A percentile compares a stretch with the other conserved stretches of the same genome.
Evolutionary conservation across 202 grass and related monocot genomes (phyloP).

Genomic region (Brachypodium distachyon): DNA sequence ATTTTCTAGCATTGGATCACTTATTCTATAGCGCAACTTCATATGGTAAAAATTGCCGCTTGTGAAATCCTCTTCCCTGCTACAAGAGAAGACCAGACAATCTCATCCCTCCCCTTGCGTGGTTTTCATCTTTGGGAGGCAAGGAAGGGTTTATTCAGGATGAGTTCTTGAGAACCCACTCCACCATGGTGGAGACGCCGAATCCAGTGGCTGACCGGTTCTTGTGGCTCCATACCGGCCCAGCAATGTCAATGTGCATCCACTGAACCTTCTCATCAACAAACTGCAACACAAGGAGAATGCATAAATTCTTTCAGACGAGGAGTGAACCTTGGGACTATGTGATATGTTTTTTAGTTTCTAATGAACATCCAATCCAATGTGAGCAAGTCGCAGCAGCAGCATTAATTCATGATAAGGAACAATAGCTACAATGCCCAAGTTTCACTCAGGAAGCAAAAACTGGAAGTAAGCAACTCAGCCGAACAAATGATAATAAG

Average conservation of each 20-base stretch:
- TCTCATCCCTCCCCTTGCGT: neutral
- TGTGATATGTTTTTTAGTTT: neutral
- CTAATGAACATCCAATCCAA: neutral
- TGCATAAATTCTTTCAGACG: neutral
- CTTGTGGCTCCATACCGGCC: conserved; percentile 92
- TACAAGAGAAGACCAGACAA: neutral
- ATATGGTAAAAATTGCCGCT: neutral
- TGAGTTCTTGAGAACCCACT: conserved; percentile 94
- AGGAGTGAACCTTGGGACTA: neutral
- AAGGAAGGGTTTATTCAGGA: conserved; percentile 8
- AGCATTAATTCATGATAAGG: neutral
- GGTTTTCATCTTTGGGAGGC: neutral
- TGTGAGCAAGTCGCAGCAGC: neutral
- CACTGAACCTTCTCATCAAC: conserved; percentile 95
- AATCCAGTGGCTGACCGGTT: conserved; percentile 80
- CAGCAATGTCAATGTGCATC: conserved; percentile 98
- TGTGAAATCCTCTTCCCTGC: neutral
- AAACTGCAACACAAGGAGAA: conserved; percentile 38
- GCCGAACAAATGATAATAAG: neutral
- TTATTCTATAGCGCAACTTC: conserved; percentile 15
- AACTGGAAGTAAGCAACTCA: neutral
- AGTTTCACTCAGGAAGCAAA: neutral
- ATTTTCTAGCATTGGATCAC: too few relatives aligned
- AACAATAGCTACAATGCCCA: neutral
- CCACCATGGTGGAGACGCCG: conserved; percentile 83